Evolutionary conservation across 441 rosid species (phyloP).

Genomic region (Pelargonium myrrhifolium): DNA sequence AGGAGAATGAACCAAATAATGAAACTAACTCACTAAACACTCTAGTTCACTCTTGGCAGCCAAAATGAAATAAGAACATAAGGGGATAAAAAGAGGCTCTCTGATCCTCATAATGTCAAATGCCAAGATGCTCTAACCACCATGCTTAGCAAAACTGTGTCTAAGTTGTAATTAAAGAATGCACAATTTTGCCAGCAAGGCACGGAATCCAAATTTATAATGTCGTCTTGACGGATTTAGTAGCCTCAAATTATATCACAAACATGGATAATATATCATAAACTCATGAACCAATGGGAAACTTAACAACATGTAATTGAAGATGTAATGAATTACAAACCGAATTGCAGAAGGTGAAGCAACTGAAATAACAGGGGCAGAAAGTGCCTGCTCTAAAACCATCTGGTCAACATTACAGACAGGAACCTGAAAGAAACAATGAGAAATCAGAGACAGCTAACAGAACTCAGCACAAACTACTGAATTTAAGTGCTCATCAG

Average conservation of each 20-base stretch:
- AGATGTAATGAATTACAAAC: conserved; percentile 31
- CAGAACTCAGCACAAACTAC: too few species aligned
- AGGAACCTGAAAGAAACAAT: conserved; percentile 40
- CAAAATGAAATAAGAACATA: background rate
- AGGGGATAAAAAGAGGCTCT: background rate
- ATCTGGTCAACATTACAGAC: conserved; percentile 54
- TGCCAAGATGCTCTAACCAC: background rate
- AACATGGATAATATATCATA: background rate
- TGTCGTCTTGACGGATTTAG: background rate
- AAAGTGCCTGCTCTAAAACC: conserved; percentile 54
- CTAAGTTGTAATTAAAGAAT: background rate
- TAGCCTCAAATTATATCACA: background rate
- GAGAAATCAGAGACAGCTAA: too few species aligned
- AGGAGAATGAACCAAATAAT: conserved; percentile 19
- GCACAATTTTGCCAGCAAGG: background rate
- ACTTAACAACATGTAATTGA: background rate
- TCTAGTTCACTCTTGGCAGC: background rate
- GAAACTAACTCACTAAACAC: background rate
- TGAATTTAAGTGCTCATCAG: too few species aligned
- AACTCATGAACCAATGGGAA: background rate
- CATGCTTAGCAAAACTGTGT: background rate
- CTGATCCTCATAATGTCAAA: background rate
- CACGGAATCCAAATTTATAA: background rate
- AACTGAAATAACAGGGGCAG: conserved; percentile 69
- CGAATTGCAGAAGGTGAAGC: conserved; percentile 87